Percentiles rank a stretch among this genome's conserved stretches.
phyloP scores from a whole-genome alignment of 805 yeast species.

The Tanozyma kutaoensis region DNA sequence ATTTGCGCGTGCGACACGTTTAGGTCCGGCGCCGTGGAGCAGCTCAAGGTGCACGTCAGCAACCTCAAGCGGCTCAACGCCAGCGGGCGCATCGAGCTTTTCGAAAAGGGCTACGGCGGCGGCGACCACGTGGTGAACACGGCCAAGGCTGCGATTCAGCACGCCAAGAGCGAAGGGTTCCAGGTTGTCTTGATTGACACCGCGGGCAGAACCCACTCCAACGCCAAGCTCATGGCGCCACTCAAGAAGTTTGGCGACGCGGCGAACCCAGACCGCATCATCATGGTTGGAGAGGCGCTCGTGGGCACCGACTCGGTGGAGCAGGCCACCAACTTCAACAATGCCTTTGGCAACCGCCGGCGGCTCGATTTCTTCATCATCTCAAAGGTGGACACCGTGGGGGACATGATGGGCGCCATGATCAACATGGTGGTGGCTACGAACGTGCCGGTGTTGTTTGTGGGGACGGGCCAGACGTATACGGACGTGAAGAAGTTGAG shows the following conservation, averaged over 20 bases:
- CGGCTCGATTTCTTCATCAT: slow-evolving; percentile 81
- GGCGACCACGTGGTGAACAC: slow-evolving; percentile 89
- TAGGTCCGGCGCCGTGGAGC: slow-evolving; percentile 98
- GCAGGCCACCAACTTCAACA: slow-evolving; percentile 87
- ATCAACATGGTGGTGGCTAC: slow-evolving; percentile 97
- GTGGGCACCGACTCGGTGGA: slow-evolving; percentile 96
- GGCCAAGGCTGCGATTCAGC: slow-evolving; percentile 80
- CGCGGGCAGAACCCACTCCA: slow-evolving; percentile 95
- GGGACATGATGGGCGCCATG: slow-evolving; percentile 91
- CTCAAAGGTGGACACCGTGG: slow-evolving; percentile 94
- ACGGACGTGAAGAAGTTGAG: slow-evolving; percentile 85
- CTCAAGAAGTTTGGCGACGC: slow-evolving; percentile 89
- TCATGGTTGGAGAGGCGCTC: slow-evolving; percentile 97
- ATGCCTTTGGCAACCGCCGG: slow-evolving; percentile 79
- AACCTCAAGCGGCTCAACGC: slow-evolving; percentile 59
- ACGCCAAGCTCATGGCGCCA: slow-evolving; percentile 90
- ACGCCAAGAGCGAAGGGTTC: slow-evolving; percentile 54
- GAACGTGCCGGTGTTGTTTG: slow-evolving; percentile 86
- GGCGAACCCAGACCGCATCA: slow-evolving; percentile 90
- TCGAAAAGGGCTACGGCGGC: slow-evolving; percentile 93
- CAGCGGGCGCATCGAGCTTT: slow-evolving; percentile 49
- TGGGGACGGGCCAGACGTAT: slow-evolving; percentile 95
- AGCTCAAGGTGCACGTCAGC: slow-evolving; percentile 83
- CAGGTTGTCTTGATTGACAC: slow-evolving; percentile 92
- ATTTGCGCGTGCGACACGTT: slow-evolving; percentile 97